Base-by-base conservation (phyloP, 805 yeast species). In the Debaryomyces prosopidis region DNA sequence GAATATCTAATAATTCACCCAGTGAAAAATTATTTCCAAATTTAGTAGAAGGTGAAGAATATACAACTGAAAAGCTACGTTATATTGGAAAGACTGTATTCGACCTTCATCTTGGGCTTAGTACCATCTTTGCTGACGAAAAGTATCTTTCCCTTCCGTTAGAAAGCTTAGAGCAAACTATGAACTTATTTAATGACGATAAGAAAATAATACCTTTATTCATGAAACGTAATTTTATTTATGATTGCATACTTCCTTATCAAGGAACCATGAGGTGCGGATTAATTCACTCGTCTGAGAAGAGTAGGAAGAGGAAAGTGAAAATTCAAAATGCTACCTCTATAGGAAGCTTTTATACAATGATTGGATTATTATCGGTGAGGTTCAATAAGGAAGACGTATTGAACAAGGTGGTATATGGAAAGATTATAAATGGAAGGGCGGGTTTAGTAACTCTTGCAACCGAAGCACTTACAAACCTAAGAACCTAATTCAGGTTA, bases 301-400 rank as follows among this genome's bases (percentile, higher is more conserved):
- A 38, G 8, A 48, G 43, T 42, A 28, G 35, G 7, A 32, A 30
- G 4, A 39, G 40, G 11, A 49, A 55, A 39, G 33, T 34, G 5
- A 47, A 20, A 20, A 60, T 63, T 5, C 48, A 43, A 18, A 60
- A 59, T 19, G 44, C 49, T 14, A 55, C 72, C 1, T 46, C 58
- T n/a, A 53, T 69, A 12, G 73, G 69, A 2, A 62, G 71, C 39
- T 72, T 72, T 42, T 64, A 64, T 49, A 62, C 73, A 7, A 51
- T 72, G 63, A 49, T 71, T 5, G 77, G 77, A 1, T 28, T 72
- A 12, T 40, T 70, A 15, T 50, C 54, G 12, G 42, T 54, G 8
- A 68, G 66, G 48, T 68, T 52, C 40, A 71, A 65, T 12, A 52
- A 54, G 14, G 50, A 51, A 11, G 46, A 47, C 6, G 60, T 61